Evolutionary conservation across 2,329 filamentous ascomycete genomes (phyloP), one percentile per base, ranked within the genome.

Genomic region (Colletotrichum gigasporum): DNA sequence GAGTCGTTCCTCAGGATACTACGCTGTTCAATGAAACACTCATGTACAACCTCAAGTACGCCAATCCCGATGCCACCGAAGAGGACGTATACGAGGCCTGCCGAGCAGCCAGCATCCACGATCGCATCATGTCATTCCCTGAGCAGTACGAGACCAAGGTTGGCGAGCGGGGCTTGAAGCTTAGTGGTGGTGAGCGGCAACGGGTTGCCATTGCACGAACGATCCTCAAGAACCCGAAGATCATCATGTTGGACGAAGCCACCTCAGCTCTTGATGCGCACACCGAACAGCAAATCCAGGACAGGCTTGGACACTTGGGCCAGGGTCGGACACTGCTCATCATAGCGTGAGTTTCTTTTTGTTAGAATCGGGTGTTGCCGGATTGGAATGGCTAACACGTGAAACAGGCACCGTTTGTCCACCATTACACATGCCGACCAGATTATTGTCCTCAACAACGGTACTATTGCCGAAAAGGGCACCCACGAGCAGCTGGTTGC

Each of bases 1-100:
- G 96, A 22, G 95, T 99, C 42, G 96, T 99, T 6, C 96, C 96
- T 1, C 96, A 99, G 76, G 96, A 99, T 72, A 97, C 95, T 4
- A 92, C 97, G 5, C 83, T 97, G 44, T 97, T 97, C 85, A 97
- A 97, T 75, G 94, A 97, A 76, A 91, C 91, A 1, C 81, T 97
- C 67, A 96, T 97, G 93, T 97, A 97, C 80, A 97, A 97, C 74
- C 82, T 97, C 66, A 91, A 90, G 75, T 97, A 97, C 74, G 94
- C 94, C 64, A 95, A 95, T 68, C 92, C 92, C 42, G 78, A 85
- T 26, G 93, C 91, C 10, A 91, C 91, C 0, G 90, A 96, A 63
- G 91, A 95, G 69, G 89, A 97, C 26, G 89, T 97, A 2, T 91
- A 89, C 71, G 88, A 87, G 44, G 94, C 94, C 11, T 97, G 94